Evolutionary conservation across 2,329 filamentous ascomycete genomes (phyloP), one percentile per base, ranked within the genome.

Genomic region (Microdochium trichocladiopsis): DNA sequence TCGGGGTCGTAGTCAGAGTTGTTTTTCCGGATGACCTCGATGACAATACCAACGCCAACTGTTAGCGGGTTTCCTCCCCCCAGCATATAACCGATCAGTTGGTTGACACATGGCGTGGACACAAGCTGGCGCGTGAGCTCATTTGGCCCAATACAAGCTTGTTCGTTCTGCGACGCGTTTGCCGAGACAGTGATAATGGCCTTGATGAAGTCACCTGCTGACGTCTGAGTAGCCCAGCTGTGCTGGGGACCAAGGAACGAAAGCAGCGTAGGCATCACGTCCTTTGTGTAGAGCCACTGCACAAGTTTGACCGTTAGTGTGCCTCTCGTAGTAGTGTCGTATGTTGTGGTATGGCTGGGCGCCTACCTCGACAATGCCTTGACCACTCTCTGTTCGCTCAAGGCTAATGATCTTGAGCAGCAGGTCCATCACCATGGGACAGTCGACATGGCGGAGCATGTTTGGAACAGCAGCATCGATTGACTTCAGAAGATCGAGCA

Each of bases 1-100:
- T 97, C 94, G 1, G 94, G 87, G 61, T 99, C 94, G 66, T 99
- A 99, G 69, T 99, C 94, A 0, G 94, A 97, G 68, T 99, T 99
- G 71, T 99, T 99, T 74, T 99, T 99, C 55, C 94, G 83, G 66
- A 99, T 99, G 47, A 99, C 94, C 71, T 99, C 94, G 57, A 99
- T 99, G 31, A 99, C 83, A 63, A 97, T 96, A 21, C 94, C 94
- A 11, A 99, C 94, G 49, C 94, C 94, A 16, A 97, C 95, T 0
- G 93, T 97, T 53, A 99, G 72, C 5, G 94, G 88, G 62, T 99
- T 97, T 24, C 94, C 94, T 37, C 94, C 94, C 50, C 86, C 81
- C 14, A 97, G 81, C 94, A 99, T 99, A 62, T 93, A 90, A 14
- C 80, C 76, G 54, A 97, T 90, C n/a, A 99, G 79, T 54, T 84